Percentiles rank a stretch among this genome's conserved stretches.
Conservation (phyloP, 2,329 filamentous ascomycete genomes). For the Fusarium sp. region DNA sequence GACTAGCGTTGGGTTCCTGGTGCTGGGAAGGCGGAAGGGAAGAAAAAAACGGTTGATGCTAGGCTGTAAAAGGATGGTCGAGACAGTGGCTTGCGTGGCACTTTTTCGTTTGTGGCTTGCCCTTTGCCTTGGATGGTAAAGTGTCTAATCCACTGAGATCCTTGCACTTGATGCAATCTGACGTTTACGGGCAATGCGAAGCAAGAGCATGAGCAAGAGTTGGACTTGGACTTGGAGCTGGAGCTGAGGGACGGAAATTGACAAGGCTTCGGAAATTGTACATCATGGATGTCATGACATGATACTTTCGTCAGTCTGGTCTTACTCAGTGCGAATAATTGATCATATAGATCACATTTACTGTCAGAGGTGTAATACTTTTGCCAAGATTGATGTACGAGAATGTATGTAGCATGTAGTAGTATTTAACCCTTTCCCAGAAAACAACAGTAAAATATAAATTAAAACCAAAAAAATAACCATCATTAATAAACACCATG, state of each 20-base stretch:
- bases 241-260: neutral
- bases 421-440: constrained; percentile 28
- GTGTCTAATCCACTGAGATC: constrained; percentile 1
- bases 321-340: constrained; percentile 3
- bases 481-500: constrained; percentile 33
- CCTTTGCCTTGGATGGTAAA: neutral
- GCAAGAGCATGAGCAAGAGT: neutral
- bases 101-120: constrained; percentile 30
- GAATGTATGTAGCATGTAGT: neutral
- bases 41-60: constrained; percentile 7
- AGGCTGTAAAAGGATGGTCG: constrained; percentile 23
- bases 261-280: constrained; percentile 5
- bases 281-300: constrained; percentile 1
- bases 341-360: neutral
- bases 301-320: constrained; percentile 14
- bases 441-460: constrained; percentile 13
- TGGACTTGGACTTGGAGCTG: neutral
- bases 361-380: constrained; percentile 1
- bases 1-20: constrained; percentile 14
- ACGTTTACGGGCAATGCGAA: constrained; percentile 14
- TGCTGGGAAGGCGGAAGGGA: neutral
- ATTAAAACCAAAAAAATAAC: neutral
- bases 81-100: constrained; percentile 33
- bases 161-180: constrained; percentile 32
- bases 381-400: constrained; percentile 6